Evolutionary conservation across 2,329 filamentous ascomycete genomes (phyloP), one percentile per base, ranked within the genome.

Genomic region (Trichoderma breve): DNA sequence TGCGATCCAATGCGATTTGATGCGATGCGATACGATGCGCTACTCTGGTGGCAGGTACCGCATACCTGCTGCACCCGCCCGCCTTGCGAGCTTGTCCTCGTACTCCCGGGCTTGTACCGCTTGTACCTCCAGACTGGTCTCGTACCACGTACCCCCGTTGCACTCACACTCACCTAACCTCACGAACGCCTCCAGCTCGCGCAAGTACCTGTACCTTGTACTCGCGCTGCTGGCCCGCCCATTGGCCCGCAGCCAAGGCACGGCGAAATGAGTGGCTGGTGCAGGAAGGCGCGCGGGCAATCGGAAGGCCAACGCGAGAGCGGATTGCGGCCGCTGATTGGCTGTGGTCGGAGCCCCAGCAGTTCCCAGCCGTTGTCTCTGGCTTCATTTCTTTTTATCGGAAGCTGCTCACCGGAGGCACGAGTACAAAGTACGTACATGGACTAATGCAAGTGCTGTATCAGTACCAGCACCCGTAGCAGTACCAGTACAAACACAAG

Each of bases 201-300:
- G 30, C 28, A 60, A 34, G 57, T 62, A 66, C 63, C n/a, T 47
- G 36, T 64, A 64, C 62, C 65, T 53, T 30, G 30, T 60, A 32
- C 26, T 32, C 28, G 55, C 55, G 28, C 18, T 60, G 55, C 55
- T 11, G 24, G 24, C 53, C 26, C 28, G 36, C 39, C 21, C 28
- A 69, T 61, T 61, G 66, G 55, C 53, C 34, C 55, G 55, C 55
- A 32, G 30, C 55, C 55, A 60, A 60, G 55, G 66, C 53, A 36
- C 36, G 39, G 32, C 30, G 64, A 72, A 69, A 70, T 72, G 58
- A 66, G 71, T 72, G 71, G 71, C 65, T 72, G 65, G 64, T 70
- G 65, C 71, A 60, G 67, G 62, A 60, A 69, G 71, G 65, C 60
- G 65, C 58, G 65, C 57, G 43, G 26, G 30, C 62, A 72, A 36